A percentile compares a stretch with the other conserved stretches of the same genome.
These are phyloP conservation scores for Rickenella mellea DNA, from an alignment of 768 basidiomycete species.

Conservation along the genomic window DNA sequence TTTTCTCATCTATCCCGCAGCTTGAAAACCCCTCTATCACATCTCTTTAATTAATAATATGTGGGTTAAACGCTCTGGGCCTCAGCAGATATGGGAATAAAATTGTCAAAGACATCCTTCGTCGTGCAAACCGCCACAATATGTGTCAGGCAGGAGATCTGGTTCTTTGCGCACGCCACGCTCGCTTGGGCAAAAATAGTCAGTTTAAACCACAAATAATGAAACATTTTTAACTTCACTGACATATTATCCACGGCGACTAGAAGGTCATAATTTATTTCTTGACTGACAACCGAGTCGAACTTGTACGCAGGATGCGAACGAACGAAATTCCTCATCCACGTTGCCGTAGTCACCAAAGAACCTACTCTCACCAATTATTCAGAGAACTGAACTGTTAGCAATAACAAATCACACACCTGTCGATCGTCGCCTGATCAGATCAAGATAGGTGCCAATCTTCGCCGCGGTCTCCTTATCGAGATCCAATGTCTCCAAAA, in stretches of 20 bases:
- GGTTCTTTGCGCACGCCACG: constrained; percentile 53
- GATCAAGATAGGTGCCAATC: constrained; percentile 70
- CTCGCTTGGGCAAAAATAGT: constrained; percentile 23
- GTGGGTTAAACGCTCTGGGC: no score
- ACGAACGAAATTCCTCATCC: constrained; percentile 89
- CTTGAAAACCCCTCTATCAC: no score
- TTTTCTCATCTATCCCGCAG: no score
- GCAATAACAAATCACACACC: constrained; percentile 37
- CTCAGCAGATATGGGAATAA: not conserved
- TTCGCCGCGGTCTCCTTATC: constrained; percentile 45
- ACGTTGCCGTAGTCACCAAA: constrained; percentile 78
- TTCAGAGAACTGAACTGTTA: constrained; percentile 1
- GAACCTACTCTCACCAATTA: no score
- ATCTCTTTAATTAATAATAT: no score
- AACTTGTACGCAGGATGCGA: constrained; percentile 86
- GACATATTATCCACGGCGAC: constrained; percentile 87
- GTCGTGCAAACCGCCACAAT: constrained; percentile 38
- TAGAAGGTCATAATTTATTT: constrained; percentile 92
- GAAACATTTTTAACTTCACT: constrained; percentile 29
- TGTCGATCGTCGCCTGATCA: constrained; percentile 69
- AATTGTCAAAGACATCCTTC: constrained; percentile 19
- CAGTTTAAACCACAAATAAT: not conserved
- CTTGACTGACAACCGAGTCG: constrained; percentile 85
- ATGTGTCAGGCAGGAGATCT: constrained; percentile 53
- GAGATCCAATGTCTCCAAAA: constrained; percentile 80